Conservation (phyloP, 75 land plant species). For the Azolla pinnata region DNA sequence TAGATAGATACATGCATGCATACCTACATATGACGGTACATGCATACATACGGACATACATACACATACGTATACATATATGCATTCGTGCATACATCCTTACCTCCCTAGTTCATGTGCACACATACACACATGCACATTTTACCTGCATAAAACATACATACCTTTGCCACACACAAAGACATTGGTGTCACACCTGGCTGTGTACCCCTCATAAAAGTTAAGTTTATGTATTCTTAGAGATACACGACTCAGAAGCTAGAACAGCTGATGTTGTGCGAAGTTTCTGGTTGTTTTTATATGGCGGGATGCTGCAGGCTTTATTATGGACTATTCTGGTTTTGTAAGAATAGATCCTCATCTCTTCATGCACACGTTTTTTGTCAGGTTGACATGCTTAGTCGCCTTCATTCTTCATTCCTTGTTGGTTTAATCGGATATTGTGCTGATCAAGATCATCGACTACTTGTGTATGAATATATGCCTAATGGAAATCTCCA, state of each 20-base stretch:
- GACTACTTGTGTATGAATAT: constrained; percentile 68
- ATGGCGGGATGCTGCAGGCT: too few species aligned
- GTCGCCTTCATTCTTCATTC: constrained; percentile 50
- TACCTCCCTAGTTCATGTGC: too few species aligned
- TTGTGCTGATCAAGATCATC: constrained; percentile 51
- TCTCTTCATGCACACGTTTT: not conserved
- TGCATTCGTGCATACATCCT: not conserved
- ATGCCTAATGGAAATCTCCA: constrained; percentile 83
- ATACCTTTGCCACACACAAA: too few species aligned
- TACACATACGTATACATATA: not conserved
- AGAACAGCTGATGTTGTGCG: too few species aligned
- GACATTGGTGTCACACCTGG: too few species aligned
- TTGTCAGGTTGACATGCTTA: constrained; percentile 60
- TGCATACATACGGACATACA: not conserved
- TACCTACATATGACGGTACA: not conserved
- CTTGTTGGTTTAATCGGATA: constrained; percentile 59
- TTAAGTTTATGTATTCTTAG: too few species aligned
- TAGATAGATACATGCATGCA: not conserved
- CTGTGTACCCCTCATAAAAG: too few species aligned
- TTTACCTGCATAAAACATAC: too few species aligned
- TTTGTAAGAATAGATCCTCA: not conserved
- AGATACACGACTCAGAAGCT: too few species aligned
- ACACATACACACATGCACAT: too few species aligned
- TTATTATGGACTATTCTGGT: too few species aligned
- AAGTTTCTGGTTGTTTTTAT: too few species aligned